Conservation (phyloP, 2,329 filamentous ascomycete species). For the Diaporthe helianthi region DNA sequence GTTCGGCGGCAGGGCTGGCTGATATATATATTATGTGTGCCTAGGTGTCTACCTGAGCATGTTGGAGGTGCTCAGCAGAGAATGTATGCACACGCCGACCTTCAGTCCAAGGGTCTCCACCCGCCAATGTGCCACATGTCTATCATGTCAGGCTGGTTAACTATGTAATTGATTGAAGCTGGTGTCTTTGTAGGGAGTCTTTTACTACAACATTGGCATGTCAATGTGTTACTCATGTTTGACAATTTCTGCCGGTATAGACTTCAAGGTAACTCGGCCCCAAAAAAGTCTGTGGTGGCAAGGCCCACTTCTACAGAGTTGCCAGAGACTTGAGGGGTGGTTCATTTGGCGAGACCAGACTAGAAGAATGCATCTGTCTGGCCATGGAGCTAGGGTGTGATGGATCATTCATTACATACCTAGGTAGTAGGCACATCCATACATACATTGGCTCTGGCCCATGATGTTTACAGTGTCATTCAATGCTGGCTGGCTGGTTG, state of each 20-base stretch:
- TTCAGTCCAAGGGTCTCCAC: no score
- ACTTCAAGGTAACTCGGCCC: neutral
- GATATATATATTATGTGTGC: neutral
- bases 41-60: neutral
- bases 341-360: neutral
- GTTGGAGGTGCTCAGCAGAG: neutral
- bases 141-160: no score
- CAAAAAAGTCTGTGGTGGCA: neutral
- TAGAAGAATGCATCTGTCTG: neutral
- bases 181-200: neutral
- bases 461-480: neutral
- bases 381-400: neutral
- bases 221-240: neutral
- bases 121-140: no score
- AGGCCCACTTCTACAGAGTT: neutral
- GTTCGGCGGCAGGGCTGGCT: neutral
- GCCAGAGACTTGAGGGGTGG: neutral
- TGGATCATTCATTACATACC: neutral
- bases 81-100: no score
- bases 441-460: neutral
- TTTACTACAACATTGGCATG: neutral
- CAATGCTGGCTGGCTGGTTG: neutral
- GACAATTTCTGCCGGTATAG: neutral
- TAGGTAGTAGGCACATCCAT: no score
- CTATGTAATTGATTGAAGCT: no score